Evolutionary conservation across 2,329 filamentous ascomycete species (phyloP), one percentile per base, ranked within the genome.

Genomic region (Aspergillus sp.): DNA sequence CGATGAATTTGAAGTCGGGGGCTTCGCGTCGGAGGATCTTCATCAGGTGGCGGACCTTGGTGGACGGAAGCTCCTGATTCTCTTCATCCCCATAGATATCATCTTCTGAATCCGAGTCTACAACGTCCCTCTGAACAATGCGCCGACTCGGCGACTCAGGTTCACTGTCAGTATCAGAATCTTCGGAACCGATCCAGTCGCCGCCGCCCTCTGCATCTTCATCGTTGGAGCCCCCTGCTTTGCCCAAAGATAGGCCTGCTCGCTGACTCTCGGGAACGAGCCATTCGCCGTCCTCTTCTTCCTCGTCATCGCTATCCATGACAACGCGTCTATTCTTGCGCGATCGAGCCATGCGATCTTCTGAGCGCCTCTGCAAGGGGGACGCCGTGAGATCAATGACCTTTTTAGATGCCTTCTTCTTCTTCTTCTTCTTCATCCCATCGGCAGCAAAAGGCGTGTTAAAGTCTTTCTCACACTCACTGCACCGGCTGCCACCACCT

Each of bases 1-100:
- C 93, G 71, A 99, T 99, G 74, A 97, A 96, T 75, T 99, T 99
- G 84, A 97, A 92, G 62, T 92, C 84, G 1, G 84, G 81, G 0
- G 89, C 88, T 76, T 99, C 95, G 49, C 87, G 87, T 66, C 88
- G 85, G 8, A 99, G 85, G 55, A 99, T 91, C 63, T 87, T 84
- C 72, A 96, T 85, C 22, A 98, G 84, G 69, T 95, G 89, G 49
- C 90, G 89, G 71, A 99, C 96, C 81, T 99, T 99, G 69, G 95
- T 94, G 0, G 95, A 99, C 2, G 77, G 73, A 15, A 77, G 69
- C 48, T 74, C 71, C 38, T 90, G 82, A 30, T 81, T 80, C 7
- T 75, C 70, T 45, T 69, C 71, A 38, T 72, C 67, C 2, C 74
- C 70, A 34, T 75, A 76, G 17, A 74, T 74, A 55, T 75, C 71